phyloP scores from a whole-genome alignment of 1,284 basidiomycete species.

The Ceratobasidium sp. region DNA sequence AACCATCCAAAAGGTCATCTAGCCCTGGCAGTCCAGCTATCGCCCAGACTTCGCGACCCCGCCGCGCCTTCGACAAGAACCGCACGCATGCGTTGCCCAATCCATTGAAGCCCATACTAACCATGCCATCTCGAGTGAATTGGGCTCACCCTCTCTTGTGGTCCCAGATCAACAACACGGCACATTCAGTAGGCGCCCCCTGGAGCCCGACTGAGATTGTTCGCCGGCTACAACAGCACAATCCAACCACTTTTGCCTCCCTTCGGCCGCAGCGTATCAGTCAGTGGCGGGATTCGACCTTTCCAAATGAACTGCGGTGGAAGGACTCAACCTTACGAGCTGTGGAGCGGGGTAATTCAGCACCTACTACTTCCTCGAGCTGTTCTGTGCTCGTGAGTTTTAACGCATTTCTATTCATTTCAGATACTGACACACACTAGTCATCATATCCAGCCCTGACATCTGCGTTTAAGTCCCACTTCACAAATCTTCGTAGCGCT shows the following conservation, averaged over 20 bases:
- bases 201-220: constrained; percentile 18
- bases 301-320: constrained; percentile 8
- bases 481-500: neutral
- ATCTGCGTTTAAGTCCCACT: neutral
- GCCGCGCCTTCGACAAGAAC: neutral
- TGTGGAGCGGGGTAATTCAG: neutral
- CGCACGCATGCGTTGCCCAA: neutral
- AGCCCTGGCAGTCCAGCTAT: too few species aligned
- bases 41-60: neutral
- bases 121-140: constrained; percentile 5
- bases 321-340: constrained; percentile 13
- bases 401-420: constrained; percentile 1
- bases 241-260: constrained; percentile 14
- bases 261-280: constrained; percentile 15
- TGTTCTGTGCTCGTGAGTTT: constrained; percentile 2
- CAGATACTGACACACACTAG: constrained; percentile 6
- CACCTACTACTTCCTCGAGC: neutral
- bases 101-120: neutral
- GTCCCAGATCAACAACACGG: constrained; percentile 2
- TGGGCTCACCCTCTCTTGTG: constrained; percentile 38
- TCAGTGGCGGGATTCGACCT: neutral
- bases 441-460: neutral
- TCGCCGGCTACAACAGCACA: neutral
- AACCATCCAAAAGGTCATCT: too few species aligned
- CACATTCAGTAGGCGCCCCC: neutral